Base-by-base conservation (phyloP, 306 rosid genomes). In the Casuarina glauca region DNA sequence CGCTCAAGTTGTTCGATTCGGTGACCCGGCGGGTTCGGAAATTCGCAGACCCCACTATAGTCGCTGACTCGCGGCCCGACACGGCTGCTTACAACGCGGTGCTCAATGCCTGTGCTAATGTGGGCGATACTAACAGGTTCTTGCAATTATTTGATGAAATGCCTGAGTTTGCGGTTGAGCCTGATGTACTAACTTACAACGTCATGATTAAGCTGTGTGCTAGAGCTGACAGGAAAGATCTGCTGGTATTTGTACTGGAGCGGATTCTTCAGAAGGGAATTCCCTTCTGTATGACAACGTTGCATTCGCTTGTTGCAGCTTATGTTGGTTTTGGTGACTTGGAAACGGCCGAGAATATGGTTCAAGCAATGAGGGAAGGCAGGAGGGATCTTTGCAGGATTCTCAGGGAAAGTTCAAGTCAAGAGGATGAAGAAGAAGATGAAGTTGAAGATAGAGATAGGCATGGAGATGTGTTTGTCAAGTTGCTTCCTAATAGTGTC, bases 301-400 rank as follows among this genome's bases (percentile, higher is more conserved):
- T 92, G 84, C 89, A 84, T 46, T 95, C 97, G 9, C 82, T 95
- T 8, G 92, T 95, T 12, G 89, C 97, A 6, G 97, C 97, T 54
- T 92, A 87, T 87, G 96, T 95, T 67, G 97, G 89, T 67, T 88
- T 92, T 44, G 90, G 86, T 26, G 98, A 95, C 74, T 70, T 95
- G 83, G 92, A 82, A 57, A 88, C 89, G 0, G 93, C 97, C 0
- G 98, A 95, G 92, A 85, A 77, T 69, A 80, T 95, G 63, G 90
- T 95, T 84, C 98, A 95, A 68, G 95, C 92, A 17, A 88, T 95
- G 97, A 87, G 97, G 86, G 98, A 95, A 70, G 84, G 88, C 42
- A 90, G 93, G 79, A 82, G 87, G 71, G 97, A 95, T 82, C 81
- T 95, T 53, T 92, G 92, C 76, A 76, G 73, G 80, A 79, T 95